Percentiles rank a stretch among this genome's conserved stretches.
Conservation (phyloP, 164 flowering plant genomes). For the Umbilicus rupestris region DNA sequence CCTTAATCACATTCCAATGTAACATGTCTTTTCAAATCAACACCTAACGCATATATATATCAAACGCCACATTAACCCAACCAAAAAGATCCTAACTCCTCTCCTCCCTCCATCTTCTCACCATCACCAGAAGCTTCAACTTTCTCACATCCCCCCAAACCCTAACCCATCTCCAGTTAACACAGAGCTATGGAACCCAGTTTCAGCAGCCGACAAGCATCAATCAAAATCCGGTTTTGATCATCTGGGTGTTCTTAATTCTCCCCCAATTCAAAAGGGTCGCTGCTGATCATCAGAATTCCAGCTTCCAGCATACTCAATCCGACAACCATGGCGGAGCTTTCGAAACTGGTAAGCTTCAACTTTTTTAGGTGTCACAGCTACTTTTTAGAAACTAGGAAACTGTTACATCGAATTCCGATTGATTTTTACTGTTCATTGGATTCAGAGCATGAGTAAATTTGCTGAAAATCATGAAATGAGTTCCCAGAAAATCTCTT, state of each 20-base stretch:
- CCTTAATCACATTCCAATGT: not conserved
- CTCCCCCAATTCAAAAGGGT: no score
- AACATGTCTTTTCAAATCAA: slow-evolving; percentile 2
- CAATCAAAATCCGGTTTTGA: not conserved
- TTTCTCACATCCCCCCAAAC: no score
- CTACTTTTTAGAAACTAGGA: no score
- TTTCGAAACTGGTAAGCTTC: not conserved
- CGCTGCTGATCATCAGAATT: no score
- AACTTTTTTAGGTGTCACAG: not conserved
- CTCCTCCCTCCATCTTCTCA: not conserved
- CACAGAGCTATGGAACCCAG: no score
- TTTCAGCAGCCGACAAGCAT: not conserved
- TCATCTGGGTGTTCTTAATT: not conserved
- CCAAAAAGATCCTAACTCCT: not conserved
- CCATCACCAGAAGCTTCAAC: no score
- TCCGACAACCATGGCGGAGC: no score
- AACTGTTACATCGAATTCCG: slow-evolving; percentile 1
- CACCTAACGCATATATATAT: not conserved
- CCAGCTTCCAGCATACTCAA: no score
- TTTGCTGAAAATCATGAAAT: not conserved
- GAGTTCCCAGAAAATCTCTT: not conserved
- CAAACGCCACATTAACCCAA: not conserved
- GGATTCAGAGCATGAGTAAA: not conserved
- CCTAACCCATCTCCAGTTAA: not conserved
- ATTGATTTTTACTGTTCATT: not conserved